A percentile compares a stretch with the other conserved stretches of the same genome.
Conservation (phyloP, 1,284 basidiomycete species). For the Melampsora americana region DNA sequence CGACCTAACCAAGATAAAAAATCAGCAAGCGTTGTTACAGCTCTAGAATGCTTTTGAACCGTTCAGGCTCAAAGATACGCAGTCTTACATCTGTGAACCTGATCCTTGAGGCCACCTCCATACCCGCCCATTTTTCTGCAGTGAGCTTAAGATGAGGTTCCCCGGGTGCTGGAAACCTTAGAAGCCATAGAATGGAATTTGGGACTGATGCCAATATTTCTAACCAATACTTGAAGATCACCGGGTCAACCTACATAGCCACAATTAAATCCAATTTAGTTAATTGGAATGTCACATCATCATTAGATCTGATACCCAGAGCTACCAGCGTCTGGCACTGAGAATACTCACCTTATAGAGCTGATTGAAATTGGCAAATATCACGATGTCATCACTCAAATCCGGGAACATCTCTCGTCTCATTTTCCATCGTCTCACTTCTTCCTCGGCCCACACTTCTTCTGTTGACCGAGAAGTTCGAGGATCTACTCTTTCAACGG, state of each 20-base stretch:
- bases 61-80: too few relatives aligned
- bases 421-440: slow-evolving; percentile 58
- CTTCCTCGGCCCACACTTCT: slow-evolving; percentile 60
- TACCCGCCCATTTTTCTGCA: slow-evolving; percentile 61
- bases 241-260: slow-evolving; percentile 58
- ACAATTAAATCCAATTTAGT: not conserved
- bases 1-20: slow-evolving; percentile 14
- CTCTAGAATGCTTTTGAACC: not conserved
- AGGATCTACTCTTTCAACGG: slow-evolving; percentile 37
- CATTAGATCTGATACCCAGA: not conserved
- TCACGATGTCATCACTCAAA: slow-evolving; percentile 59
- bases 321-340: slow-evolving; percentile 2
- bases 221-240: slow-evolving; percentile 63
- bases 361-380: slow-evolving; percentile 67
- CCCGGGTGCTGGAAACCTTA: slow-evolving; percentile 63
- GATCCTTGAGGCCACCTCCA: slow-evolving; percentile 61
- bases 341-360: slow-evolving; percentile 54
- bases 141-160: slow-evolving; percentile 61
- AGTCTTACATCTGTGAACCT: slow-evolving; percentile 63
- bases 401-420: slow-evolving; percentile 59
- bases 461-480: slow-evolving; percentile 47
- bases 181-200: slow-evolving; percentile 63
- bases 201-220: slow-evolving; percentile 60
- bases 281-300: slow-evolving; percentile 5
- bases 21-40: not conserved